Evolutionary conservation across 345 rosid genomes (phyloP), one percentile per base, ranked within the genome.

Genomic region (Mercurialis annua): DNA sequence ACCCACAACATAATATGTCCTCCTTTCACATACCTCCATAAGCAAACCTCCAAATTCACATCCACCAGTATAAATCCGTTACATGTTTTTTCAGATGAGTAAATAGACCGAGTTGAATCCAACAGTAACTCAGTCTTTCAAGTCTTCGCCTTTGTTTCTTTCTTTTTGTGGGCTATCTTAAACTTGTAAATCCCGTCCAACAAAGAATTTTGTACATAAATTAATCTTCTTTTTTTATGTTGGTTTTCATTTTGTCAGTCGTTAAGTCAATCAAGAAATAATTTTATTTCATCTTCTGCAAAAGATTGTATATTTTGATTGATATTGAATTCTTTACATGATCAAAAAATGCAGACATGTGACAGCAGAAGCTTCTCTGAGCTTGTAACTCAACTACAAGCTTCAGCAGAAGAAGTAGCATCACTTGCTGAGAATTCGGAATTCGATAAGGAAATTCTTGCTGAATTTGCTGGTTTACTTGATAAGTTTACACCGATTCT

Each of bases 401-500:
- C 65, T 40, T 78, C 73, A 17, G 69, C 66, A 51, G 79, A 83
- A 46, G 83, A 73, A 46, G 73, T 78, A 1, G 61, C 76, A 36
- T 80, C 73, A 42, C 34, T 73, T 27, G 81, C 82, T 1, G 85
- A 71, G 70, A 73, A 23, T 38, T 62, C 69, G 3, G 85, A 66
- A 5, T 68, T 44, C 2, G 86, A 80, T 38, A 67, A 64, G 17
- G 85, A 80, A 49, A 34, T 73, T 5, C 71, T 79, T 38, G 30
- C 74, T 44, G 85, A 84, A 21, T 80, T 86, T 70, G 72, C 77
- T 1, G 27, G 14, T 73, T 66, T 84, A 62, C 62, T 80, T 23
- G 81, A 83, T 72, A 88, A 83, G 59, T 85, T 88, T 31, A 36
- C 50, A 11, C 79, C 78, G 24, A 62, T 88, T 59, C 73, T 86